Evolutionary conservation across 164 flowering plant genomes (phyloP).

Genomic region (Platanus orientalis): DNA sequence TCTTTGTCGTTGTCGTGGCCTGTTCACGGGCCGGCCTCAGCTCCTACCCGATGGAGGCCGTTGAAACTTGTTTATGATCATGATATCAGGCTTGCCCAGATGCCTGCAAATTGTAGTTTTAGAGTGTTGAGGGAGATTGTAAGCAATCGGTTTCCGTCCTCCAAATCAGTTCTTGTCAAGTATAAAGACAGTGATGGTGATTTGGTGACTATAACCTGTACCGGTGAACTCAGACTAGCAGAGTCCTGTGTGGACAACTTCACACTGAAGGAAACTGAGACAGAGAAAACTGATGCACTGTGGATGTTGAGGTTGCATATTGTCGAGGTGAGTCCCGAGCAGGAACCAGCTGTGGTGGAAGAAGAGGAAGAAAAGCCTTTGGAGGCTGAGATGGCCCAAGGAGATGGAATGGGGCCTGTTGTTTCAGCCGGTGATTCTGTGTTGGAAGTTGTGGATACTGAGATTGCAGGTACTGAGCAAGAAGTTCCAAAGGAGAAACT

Average conservation of each 20-base stretch:
- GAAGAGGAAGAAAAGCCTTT: constrained; percentile 70
- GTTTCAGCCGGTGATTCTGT: constrained; percentile 53
- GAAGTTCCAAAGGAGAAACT: constrained; percentile 46
- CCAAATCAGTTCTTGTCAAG: constrained; percentile 84
- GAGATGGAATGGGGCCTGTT: constrained; percentile 53
- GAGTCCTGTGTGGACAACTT: constrained; percentile 56
- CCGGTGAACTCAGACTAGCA: constrained; percentile 80
- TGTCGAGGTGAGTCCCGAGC: constrained; percentile 92
- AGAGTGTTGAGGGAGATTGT: constrained; percentile 74
- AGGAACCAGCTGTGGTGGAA: constrained; percentile 77
- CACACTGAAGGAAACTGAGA: constrained; percentile 38
- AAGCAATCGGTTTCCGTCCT: constrained; percentile 67
- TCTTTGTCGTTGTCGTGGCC: constrained; percentile 15
- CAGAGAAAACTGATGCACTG: constrained; percentile 34
- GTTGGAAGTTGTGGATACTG: constrained; percentile 42
- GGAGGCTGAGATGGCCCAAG: constrained; percentile 52
- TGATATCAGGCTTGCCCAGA: constrained; percentile 86
- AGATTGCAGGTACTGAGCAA: constrained; percentile 38
- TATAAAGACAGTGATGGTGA: constrained; percentile 92
- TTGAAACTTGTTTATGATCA: constrained; percentile 95
- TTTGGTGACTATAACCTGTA: constrained; percentile 83
- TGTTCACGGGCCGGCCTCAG: constrained; percentile 15
- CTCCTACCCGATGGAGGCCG: constrained; percentile 51
- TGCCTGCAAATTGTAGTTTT: constrained; percentile 82
- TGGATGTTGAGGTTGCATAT: constrained; percentile 77